These are phyloP conservation scores for Paraconiothyrium sp. DNA, from an alignment of 2,329 filamentous ascomycete species.

Conservation along the genomic window DNA sequence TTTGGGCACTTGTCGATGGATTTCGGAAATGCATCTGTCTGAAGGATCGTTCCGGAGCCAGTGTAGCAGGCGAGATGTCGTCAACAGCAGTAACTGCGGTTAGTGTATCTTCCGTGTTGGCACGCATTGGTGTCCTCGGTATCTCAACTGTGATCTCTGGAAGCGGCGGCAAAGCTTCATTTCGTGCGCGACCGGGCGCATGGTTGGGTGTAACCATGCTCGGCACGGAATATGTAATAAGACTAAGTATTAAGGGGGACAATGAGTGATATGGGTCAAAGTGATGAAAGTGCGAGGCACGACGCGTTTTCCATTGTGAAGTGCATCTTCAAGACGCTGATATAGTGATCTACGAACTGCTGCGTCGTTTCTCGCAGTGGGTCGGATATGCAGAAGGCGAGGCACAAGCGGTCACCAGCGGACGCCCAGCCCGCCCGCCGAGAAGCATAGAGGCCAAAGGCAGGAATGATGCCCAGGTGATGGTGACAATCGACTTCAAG, in stretches of 20 bases:
- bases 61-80: slow-evolving; percentile 34
- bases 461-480: slow-evolving; percentile 8
- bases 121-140: slow-evolving; percentile 29
- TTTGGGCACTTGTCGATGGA: slow-evolving; percentile 27
- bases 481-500: slow-evolving; percentile 2
- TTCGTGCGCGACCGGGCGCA: slow-evolving; percentile 28
- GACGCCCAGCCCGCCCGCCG: slow-evolving; percentile 9
- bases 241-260: slow-evolving; percentile 20
- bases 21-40: slow-evolving; percentile 27
- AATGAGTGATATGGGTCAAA: neutral
- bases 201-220: slow-evolving; percentile 32
- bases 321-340: neutral
- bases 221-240: slow-evolving; percentile 26
- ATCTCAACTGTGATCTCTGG: slow-evolving; percentile 39
- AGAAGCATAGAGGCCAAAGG: slow-evolving; percentile 2
- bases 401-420: slow-evolving; percentile 9
- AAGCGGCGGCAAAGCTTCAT: slow-evolving; percentile 27
- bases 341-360: slow-evolving; percentile 13
- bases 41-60: slow-evolving; percentile 30
- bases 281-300: slow-evolving; percentile 7
- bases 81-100: slow-evolving; percentile 27
- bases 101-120: slow-evolving; percentile 33
- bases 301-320: neutral
- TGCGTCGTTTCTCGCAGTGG: slow-evolving; percentile 1
- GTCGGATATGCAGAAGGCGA: slow-evolving; percentile 3